Base-by-base conservation (phyloP, 768 basidiomycete species). In the Leccinum rimulosum region DNA sequence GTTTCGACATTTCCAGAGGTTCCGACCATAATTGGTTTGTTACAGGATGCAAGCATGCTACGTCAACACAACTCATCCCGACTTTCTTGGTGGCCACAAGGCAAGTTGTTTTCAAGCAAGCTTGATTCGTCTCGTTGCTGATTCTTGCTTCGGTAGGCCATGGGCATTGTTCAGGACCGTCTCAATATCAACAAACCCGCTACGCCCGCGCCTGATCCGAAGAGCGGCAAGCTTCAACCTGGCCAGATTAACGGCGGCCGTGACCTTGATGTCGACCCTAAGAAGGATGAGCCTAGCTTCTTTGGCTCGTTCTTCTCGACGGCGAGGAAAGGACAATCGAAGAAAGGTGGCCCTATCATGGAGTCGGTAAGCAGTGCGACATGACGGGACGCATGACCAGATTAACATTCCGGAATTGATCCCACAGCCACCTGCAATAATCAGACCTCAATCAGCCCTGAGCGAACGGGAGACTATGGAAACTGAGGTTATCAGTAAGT, bases 21-120 rank as follows among this genome's bases (percentile, higher is more conserved):
- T 33, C 17, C 47, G 19, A 11, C 27, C 27, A 60, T 50, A 65
- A 60, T 25, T 52, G 35, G 14, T 40, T 55, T 52, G 55, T 54
- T 22, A 43, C 58, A 94, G 91, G 36, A 98, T 98, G 95, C 96
- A 98, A 79, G 94, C 95, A 38, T 96, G 94, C 73, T 99, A 98
- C 72, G 89, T 99, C 68, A 99, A 99, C 77, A 98, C 97, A 14
- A 98, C 96, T 1, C 97, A 99, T 72, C 97, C 97, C 1, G 97
- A 99, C 76, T 98, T 99, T 78, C 84, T 99, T 70, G 91, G 87
- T 61, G 97, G 97, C 25, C 96, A 99, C 77, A 95, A 89, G 77
- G 89, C 82, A 56, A 40, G 68, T 67, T 17, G 9, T 49, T 33
- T 58, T 57, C 7, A 48, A 45, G 8, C 25, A 25, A 12, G 48